These are phyloP conservation scores for Basipetospora sp. DNA, from an alignment of 2,329 filamentous ascomycete species.

Conservation along the genomic window DNA sequence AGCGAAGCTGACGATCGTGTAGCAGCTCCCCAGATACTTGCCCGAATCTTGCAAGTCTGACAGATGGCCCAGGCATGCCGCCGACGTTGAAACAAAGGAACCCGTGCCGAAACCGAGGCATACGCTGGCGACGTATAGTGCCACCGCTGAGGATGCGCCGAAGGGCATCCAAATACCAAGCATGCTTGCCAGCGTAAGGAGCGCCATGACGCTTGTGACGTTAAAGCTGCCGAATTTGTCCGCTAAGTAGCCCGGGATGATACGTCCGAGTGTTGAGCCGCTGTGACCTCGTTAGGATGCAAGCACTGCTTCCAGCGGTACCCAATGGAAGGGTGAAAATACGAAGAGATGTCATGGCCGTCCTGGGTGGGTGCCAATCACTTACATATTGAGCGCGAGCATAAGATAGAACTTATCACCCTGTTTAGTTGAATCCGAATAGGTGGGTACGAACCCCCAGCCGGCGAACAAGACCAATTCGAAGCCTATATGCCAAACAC, in stretches of 20 bases:
- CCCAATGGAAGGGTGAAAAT: slow-evolving; percentile 72
- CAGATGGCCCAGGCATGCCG: slow-evolving; percentile 68
- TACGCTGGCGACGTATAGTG: slow-evolving; percentile 43
- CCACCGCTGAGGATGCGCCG: slow-evolving; percentile 35
- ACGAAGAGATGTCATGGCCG: too few relatives aligned
- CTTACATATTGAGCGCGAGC: slow-evolving; percentile 18
- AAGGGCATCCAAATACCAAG: slow-evolving; percentile 59
- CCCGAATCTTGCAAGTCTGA: slow-evolving; percentile 65
- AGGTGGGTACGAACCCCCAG: slow-evolving; percentile 18
- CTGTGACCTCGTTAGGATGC: too few relatives aligned
- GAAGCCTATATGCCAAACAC: slow-evolving; percentile 13
- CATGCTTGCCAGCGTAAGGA: slow-evolving; percentile 35
- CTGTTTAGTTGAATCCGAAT: slow-evolving; percentile 12
- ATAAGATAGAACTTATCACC: slow-evolving; percentile 16
- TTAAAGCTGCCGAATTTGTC: slow-evolving; percentile 73
- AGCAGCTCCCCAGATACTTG: slow-evolving; percentile 17
- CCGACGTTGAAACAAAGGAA: slow-evolving; percentile 61
- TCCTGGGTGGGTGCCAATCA: slow-evolving; percentile 37
- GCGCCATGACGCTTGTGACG: slow-evolving; percentile 54
- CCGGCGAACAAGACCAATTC: slow-evolving; percentile 18
- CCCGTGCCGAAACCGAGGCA: slow-evolving; percentile 66
- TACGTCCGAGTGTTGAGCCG: slow-evolving; percentile 61
- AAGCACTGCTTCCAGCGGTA: too few relatives aligned
- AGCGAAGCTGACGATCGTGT: slow-evolving; percentile 15
- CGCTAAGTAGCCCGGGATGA: slow-evolving; percentile 58